These are phyloP conservation scores for Myriangium duriaei DNA, from an alignment of 2,329 filamentous ascomycete genomes.

Conservation along the genomic window DNA sequence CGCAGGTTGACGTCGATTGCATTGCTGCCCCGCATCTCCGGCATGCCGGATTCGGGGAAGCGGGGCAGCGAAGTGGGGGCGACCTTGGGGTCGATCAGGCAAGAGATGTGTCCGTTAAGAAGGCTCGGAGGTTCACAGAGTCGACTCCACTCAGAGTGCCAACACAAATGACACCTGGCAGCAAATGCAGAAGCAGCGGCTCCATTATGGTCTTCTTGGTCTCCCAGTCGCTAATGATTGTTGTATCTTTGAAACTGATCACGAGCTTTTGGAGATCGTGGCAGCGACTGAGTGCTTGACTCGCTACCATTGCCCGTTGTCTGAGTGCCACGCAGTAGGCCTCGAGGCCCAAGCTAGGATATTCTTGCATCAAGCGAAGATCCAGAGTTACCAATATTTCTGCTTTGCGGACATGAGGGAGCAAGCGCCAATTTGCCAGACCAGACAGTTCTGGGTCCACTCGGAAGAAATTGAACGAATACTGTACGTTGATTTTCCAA, in stretches of 20 bases:
- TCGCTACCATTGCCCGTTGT: conserved; percentile 17
- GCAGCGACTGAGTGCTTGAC: conserved; percentile 18
- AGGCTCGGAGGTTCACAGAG: background rate
- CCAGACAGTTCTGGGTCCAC: conserved; percentile 21
- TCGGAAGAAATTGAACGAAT: conserved; percentile 27
- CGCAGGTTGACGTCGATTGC: background rate
- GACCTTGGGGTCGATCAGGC: too few relatives aligned
- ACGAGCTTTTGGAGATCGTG: conserved; percentile 15
- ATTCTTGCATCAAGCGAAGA: conserved; percentile 19
- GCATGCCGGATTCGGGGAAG: conserved; percentile 3
- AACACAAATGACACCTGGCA: background rate
- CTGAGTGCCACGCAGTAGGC: conserved; percentile 21
- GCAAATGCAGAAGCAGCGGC: background rate
- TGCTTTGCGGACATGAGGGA: conserved; percentile 18
- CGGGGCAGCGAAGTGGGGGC: background rate
- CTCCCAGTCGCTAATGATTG: conserved; percentile 15
- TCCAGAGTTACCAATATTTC: conserved; percentile 25
- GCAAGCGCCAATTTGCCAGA: conserved; percentile 15
- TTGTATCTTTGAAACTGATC: conserved; percentile 24
- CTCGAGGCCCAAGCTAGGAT: conserved; percentile 20
- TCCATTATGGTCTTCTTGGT: conserved; percentile 14
- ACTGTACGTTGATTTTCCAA: conserved; percentile 23
- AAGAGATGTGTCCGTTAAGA: too few relatives aligned
- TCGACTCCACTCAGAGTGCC: background rate
- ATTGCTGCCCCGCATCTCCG: conserved; percentile 7